phyloP scores from a whole-genome alignment of 345 rosid species.

The Citrus medica region DNA sequence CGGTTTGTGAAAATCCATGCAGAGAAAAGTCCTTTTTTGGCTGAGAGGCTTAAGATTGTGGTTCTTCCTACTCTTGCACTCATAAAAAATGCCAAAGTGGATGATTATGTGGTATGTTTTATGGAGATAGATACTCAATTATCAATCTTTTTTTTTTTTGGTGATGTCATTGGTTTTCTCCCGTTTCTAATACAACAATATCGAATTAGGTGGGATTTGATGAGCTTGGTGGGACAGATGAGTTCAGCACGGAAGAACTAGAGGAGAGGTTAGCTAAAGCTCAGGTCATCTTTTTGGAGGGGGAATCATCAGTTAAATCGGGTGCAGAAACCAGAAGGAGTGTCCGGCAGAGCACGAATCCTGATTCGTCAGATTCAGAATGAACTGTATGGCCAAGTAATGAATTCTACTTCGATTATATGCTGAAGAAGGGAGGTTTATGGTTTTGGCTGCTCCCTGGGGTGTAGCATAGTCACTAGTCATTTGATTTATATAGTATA shows the following conservation, averaged over 20 bases:
- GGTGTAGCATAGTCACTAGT: neutral
- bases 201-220: slow-evolving; percentile 80
- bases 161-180: neutral
- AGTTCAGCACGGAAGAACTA: slow-evolving; percentile 81
- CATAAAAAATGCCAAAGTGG: slow-evolving; percentile 93
- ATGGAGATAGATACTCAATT: neutral
- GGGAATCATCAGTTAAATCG: slow-evolving; percentile 75
- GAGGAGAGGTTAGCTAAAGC: slow-evolving; percentile 93
- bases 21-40: slow-evolving; percentile 95
- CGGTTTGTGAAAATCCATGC: slow-evolving; percentile 94
- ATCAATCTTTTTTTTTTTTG: neutral
- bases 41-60: slow-evolving; percentile 85
- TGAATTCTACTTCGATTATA: neutral
- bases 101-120: slow-evolving; percentile 82
- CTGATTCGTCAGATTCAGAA: slow-evolving; percentile 66
- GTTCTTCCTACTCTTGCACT: slow-evolving; percentile 98
- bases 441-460: neutral
- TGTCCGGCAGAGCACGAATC: slow-evolving; percentile 59
- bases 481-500: neutral
- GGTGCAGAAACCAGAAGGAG: slow-evolving; percentile 54
- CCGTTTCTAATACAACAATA: neutral
- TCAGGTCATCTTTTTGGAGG: slow-evolving; percentile 74
- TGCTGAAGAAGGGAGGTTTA: neutral
- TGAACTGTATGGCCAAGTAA: neutral
- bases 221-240: slow-evolving; percentile 94